Base-by-base conservation (phyloP, 306 rosid species). In the Vigna hirtella region DNA sequence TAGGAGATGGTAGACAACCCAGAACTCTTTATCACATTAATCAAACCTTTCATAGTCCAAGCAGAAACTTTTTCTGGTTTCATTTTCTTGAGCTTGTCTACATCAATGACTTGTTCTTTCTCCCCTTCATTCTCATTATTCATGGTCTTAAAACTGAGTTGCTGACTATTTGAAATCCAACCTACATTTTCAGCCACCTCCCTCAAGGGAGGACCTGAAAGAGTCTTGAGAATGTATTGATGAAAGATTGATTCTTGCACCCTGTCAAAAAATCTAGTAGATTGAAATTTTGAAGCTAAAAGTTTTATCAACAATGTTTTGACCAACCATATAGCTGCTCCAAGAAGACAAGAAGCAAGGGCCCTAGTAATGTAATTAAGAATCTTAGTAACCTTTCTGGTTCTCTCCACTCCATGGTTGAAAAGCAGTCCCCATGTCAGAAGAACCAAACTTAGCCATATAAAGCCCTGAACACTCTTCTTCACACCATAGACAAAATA, bases 41-140 rank as follows among this genome's bases (percentile, higher is more conserved):
- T 73, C 73, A 94, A 83, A 17, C 91, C 93, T 83, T 81, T 92
- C 93, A 94, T 87, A 5, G 98, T 94, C 97, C 93, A 94, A 84
- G 96, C 92, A 50, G 97, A 94, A 83, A 94, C 83, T 32, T 81
- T 92, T 76, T 77, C 95, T 70, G 83, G 92, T 72, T 88, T 92
- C 91, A 89, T 90, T 74, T 87, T 90, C 57, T 87, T 87, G 11
- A 94, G 91, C 86, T 85, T 90, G 14, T 92, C 97, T 0, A 94
- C 91, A 85, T 94, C 95, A 77, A 92, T 90, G 51, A 90, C 96
- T 78, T 92, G 89, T 84, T 89, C 80, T 87, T 87, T 34, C 81
- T 78, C 47, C 79, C 87, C 71, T 79, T 69, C 66, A 0, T 84
- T 86, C 72, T 69, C 63, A 1, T 82, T 83, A 65, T 66, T 61